Percentiles rank a stretch among this genome's conserved stretches.
Evolutionary conservation across 306 rosid species (phyloP).

Genomic region (Inga oerstediana): DNA sequence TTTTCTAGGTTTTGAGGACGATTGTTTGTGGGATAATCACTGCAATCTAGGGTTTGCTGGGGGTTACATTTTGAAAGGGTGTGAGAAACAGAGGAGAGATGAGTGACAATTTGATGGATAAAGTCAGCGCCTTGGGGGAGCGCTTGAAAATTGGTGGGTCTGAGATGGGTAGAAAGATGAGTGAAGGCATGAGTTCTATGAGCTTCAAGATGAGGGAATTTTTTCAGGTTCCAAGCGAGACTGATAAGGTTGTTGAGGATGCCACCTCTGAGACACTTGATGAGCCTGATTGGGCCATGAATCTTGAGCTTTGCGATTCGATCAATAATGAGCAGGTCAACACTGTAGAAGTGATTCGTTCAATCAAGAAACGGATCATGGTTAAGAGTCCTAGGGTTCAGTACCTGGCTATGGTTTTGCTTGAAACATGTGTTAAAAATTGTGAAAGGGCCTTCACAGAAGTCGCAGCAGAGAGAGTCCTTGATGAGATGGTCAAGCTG

Average conservation of each 20-base stretch:
- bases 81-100: conserved; percentile 33
- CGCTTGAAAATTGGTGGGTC: conserved; percentile 81
- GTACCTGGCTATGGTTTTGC: conserved; percentile 83
- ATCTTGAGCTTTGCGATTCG: conserved; percentile 90
- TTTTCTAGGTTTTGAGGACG: conserved; percentile 18
- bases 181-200: conserved; percentile 81
- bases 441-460: conserved; percentile 98
- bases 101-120: conserved; percentile 96
- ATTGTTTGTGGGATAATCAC: background rate
- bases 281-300: conserved; percentile 95
- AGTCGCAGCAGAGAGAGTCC: conserved; percentile 92
- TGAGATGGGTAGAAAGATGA: conserved; percentile 92
- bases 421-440: conserved; percentile 85
- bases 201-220: conserved; percentile 92
- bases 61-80: background rate
- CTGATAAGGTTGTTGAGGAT: conserved; percentile 82
- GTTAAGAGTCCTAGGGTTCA: conserved; percentile 83
- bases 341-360: conserved; percentile 83
- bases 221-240: conserved; percentile 79
- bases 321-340: conserved; percentile 71
- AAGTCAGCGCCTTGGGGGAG: conserved; percentile 84
- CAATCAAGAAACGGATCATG: conserved; percentile 68
- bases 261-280: conserved; percentile 89
- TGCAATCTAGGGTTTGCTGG: background rate
- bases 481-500: conserved; percentile 89